A percentile compares a stretch with the other conserved stretches of the same genome.
Evolutionary conservation across 805 yeast genomes (phyloP).

Genomic region (Metahyphopichia silvanorum): DNA sequence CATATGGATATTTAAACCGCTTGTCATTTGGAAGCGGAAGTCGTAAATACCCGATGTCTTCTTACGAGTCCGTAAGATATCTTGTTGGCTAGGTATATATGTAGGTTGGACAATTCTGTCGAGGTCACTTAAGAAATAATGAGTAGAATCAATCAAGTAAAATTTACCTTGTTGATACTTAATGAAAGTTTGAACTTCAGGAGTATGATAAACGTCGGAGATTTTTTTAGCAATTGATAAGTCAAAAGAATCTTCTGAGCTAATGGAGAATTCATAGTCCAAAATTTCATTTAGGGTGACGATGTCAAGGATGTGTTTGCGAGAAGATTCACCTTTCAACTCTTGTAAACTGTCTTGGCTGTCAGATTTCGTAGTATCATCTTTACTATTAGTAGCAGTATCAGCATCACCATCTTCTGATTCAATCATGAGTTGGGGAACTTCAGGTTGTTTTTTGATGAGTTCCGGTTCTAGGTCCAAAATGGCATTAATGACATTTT

Average conservation of each 20-base stretch:
- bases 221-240: constrained; percentile 47
- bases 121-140: constrained; percentile 68
- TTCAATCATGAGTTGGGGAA: constrained; percentile 3
- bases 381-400: constrained; percentile 3
- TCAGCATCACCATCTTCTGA: constrained; percentile 4
- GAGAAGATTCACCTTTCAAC: constrained; percentile 8
- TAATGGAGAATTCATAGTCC: constrained; percentile 49
- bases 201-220: constrained; percentile 50
- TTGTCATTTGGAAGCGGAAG: constrained; percentile 72
- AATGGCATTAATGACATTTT: constrained; percentile 66
- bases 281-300: constrained; percentile 44
- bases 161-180: constrained; percentile 64
- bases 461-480: constrained; percentile 45
- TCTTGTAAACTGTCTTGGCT: constrained; percentile 9
- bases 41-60: constrained; percentile 93
- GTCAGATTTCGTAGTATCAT: constrained; percentile 2
- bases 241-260: constrained; percentile 53
- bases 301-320: constrained; percentile 20
- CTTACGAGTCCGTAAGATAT: constrained; percentile 81
- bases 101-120: constrained; percentile 55
- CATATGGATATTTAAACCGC: constrained; percentile 42
- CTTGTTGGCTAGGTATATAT: constrained; percentile 72
- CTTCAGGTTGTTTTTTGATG: constrained; percentile 15
- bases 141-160: constrained; percentile 82
- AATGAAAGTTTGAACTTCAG: constrained; percentile 56